Percentiles rank a stretch among this genome's conserved stretches.
Conservation (phyloP, 768 basidiomycete species). For the Trametes sanguinea region DNA sequence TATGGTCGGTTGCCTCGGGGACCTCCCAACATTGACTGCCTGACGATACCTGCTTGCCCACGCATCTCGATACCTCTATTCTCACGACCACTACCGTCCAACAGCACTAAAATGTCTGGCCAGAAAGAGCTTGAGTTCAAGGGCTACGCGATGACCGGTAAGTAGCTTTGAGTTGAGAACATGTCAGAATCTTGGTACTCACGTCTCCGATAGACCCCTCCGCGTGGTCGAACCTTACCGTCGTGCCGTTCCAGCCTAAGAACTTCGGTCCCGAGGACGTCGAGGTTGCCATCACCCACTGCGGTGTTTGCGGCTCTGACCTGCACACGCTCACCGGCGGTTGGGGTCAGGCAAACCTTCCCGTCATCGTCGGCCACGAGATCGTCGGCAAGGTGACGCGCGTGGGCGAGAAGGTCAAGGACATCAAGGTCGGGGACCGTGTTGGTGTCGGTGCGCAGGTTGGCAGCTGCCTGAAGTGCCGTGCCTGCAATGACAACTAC, state of each 20-base stretch:
- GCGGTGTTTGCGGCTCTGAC: constrained; percentile 54
- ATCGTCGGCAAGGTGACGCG: constrained; percentile 56
- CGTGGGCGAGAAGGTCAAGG: constrained; percentile 55
- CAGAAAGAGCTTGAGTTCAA: constrained; percentile 28
- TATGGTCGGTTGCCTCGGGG: not conserved
- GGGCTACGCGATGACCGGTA: constrained; percentile 32
- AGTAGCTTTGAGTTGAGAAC: not conserved
- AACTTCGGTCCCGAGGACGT: constrained; percentile 53
- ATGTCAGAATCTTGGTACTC: not conserved
- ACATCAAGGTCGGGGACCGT: constrained; percentile 53
- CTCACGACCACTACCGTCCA: not conserved
- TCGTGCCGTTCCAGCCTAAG: constrained; percentile 57
- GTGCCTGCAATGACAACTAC: constrained; percentile 50
- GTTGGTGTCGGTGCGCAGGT: constrained; percentile 57
- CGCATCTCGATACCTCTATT: not conserved
- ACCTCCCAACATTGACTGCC: not conserved
- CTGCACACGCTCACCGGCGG: constrained; percentile 47
- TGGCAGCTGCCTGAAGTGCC: constrained; percentile 52
- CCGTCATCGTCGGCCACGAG: constrained; percentile 45
- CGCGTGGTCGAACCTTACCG: constrained; percentile 43
- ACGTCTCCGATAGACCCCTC: constrained; percentile 19
- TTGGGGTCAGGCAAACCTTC: constrained; percentile 35
- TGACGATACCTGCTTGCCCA: not conserved
- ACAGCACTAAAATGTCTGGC: constrained; percentile 12
- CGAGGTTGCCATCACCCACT: constrained; percentile 54